A percentile compares a stretch with the other conserved stretches of the same genome.
phyloP scores from a whole-genome alignment of 257 asterid species.

The Gentiana dahurica region DNA sequence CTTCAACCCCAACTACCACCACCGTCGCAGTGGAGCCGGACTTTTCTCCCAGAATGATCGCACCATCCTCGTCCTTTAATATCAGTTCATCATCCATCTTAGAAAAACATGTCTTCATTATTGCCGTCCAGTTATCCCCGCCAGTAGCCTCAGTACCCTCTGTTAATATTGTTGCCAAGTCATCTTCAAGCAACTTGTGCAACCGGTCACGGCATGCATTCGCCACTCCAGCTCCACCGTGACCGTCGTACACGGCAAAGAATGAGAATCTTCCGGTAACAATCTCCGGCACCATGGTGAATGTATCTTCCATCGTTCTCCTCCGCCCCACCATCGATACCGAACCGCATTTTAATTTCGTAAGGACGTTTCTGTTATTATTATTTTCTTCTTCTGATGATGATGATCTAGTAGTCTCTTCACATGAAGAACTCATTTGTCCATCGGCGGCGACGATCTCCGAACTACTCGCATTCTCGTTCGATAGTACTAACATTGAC shows the following conservation, averaged over 20 bases:
- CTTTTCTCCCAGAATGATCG: neutral
- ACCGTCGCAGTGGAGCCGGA: constrained; percentile 52
- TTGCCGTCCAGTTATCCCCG: constrained; percentile 30
- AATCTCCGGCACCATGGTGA: constrained; percentile 18
- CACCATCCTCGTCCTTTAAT: neutral
- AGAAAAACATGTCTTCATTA: constrained; percentile 28
- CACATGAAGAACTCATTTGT: too few species aligned
- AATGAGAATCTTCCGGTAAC: constrained; percentile 24
- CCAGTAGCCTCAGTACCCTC: neutral
- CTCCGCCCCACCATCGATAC: constrained; percentile 47
- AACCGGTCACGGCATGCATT: constrained; percentile 31
- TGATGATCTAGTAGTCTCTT: too few species aligned
- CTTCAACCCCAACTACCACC: constrained; percentile 37
- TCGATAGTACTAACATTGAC: too few species aligned
- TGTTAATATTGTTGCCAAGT: neutral
- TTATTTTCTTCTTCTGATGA: too few species aligned
- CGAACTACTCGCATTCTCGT: too few species aligned
- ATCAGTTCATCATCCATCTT: constrained; percentile 33
- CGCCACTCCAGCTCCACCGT: constrained; percentile 37
- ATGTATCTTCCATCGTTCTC: constrained; percentile 52
- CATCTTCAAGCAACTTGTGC: constrained; percentile 26
- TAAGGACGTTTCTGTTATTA: neutral
- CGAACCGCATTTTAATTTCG: constrained; percentile 19
- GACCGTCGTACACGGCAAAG: constrained; percentile 51
- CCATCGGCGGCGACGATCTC: too few species aligned